Evolutionary conservation across 2,329 filamentous ascomycete genomes (phyloP).

Genomic region (Colletotrichum sp.): DNA sequence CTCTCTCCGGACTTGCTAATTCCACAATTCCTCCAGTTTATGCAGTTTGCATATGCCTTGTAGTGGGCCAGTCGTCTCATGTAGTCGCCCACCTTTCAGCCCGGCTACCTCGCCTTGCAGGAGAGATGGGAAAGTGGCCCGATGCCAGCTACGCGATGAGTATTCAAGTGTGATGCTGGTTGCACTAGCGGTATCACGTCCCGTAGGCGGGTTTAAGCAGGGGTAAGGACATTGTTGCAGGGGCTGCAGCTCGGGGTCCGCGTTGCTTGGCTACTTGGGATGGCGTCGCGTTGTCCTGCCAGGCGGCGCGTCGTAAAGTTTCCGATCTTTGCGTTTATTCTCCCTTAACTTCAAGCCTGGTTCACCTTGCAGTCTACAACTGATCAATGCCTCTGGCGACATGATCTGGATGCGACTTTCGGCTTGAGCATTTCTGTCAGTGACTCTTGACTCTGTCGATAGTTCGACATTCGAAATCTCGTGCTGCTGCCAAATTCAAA

Average conservation of each 20-base stretch:
- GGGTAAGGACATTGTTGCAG: neutral
- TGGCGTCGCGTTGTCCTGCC: neutral
- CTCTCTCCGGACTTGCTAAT: neutral
- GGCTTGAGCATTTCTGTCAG: neutral
- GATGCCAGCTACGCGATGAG: neutral
- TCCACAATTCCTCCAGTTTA: neutral
- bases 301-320: neutral
- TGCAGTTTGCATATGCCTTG: neutral
- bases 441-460: fast-evolving
- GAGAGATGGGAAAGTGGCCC: neutral
- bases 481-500: neutral
- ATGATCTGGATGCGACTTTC: fast-evolving
- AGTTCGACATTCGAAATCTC: neutral
- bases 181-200: neutral
- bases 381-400: fast-evolving
- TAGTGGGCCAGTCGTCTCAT: neutral
- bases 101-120: neutral
- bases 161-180: neutral
- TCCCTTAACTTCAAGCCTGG: neutral
- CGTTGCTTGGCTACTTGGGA: neutral
- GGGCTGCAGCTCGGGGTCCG: neutral
- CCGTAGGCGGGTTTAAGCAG: neutral
- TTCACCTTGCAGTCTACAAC: neutral
- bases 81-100: neutral
- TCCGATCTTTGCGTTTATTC: neutral